Evolutionary conservation across 1,284 basidiomycete genomes (phyloP).

Genomic region (Puccinia brachypodii): DNA sequence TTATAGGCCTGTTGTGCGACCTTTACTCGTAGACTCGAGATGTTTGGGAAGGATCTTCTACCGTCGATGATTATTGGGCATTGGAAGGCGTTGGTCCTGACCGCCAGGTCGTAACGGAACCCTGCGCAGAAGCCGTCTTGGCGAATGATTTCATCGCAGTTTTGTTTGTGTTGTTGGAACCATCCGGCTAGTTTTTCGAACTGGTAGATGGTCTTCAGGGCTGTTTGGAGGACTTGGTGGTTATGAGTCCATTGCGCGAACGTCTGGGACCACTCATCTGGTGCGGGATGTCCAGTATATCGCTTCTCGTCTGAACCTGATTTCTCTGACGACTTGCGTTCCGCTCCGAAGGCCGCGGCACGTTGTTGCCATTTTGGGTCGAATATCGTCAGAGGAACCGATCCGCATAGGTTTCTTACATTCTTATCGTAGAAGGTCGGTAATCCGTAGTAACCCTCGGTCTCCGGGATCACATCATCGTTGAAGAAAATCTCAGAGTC

Average conservation of each 20-base stretch:
- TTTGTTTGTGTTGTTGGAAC: neutral
- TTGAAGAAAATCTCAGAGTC: no score
- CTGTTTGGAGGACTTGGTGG: neutral
- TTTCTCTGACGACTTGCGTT: neutral
- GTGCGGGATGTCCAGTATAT: neutral
- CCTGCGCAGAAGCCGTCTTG: neutral
- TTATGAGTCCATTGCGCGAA: neutral
- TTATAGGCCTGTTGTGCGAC: neutral
- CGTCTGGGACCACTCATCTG: conserved; percentile 10
- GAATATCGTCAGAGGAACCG: neutral
- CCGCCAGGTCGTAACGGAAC: neutral
- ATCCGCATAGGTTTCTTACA: neutral
- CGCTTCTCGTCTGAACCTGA: neutral
- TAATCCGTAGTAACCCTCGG: neutral
- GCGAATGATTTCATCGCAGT: neutral
- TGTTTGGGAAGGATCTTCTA: neutral
- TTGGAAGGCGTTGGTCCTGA: neutral
- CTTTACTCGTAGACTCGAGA: neutral
- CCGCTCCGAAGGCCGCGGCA: neutral
- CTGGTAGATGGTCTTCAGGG: neutral
- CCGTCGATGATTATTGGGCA: neutral
- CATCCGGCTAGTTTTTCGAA: neutral
- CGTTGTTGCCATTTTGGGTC: neutral
- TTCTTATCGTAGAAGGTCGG: neutral
- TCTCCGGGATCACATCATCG: no score